Conservation (phyloP, 2,329 filamentous ascomycete species). For the Cytospora piceicola region DNA sequence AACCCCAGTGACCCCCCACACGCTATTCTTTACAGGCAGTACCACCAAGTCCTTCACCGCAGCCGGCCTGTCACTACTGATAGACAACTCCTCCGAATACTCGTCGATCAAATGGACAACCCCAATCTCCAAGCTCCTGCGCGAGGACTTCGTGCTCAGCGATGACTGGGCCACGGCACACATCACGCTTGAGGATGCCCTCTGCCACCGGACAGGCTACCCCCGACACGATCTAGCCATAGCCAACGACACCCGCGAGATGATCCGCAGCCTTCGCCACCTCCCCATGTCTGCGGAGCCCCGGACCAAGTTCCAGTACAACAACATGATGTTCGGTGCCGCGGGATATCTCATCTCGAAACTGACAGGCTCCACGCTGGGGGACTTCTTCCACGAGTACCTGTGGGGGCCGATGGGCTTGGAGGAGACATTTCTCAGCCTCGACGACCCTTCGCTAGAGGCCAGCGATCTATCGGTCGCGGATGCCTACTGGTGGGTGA, state of each 20-base stretch:
- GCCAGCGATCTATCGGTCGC: neutral
- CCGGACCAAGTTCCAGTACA: conserved; percentile 51
- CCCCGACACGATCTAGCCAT: conserved; percentile 45
- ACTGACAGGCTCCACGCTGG: conserved; percentile 44
- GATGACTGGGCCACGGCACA: conserved; percentile 50
- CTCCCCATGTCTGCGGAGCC: conserved; percentile 50
- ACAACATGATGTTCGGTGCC: conserved; percentile 54
- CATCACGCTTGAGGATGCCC: conserved; percentile 58
- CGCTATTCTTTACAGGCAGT: conserved; percentile 59
- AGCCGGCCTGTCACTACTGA: conserved; percentile 53
- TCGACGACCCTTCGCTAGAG: conserved; percentile 38
- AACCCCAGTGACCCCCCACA: conserved; percentile 47
- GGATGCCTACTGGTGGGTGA: conserved; percentile 47
- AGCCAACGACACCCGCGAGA: conserved; percentile 39
- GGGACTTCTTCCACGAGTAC: conserved; percentile 44
- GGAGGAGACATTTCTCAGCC: conserved; percentile 45
- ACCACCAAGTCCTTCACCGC: conserved; percentile 60
- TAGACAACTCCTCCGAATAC: conserved; percentile 47
- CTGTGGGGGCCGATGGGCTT: conserved; percentile 54
- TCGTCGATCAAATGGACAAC: conserved; percentile 50
- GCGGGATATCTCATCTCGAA: conserved; percentile 52
- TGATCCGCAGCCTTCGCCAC: conserved; percentile 50
- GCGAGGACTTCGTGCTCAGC: conserved; percentile 56
- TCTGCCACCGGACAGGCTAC: conserved; percentile 57
- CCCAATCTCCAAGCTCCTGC: conserved; percentile 50